Conservation (phyloP, 2,329 filamentous ascomycete genomes). For the Polytolypa hystricis region DNA sequence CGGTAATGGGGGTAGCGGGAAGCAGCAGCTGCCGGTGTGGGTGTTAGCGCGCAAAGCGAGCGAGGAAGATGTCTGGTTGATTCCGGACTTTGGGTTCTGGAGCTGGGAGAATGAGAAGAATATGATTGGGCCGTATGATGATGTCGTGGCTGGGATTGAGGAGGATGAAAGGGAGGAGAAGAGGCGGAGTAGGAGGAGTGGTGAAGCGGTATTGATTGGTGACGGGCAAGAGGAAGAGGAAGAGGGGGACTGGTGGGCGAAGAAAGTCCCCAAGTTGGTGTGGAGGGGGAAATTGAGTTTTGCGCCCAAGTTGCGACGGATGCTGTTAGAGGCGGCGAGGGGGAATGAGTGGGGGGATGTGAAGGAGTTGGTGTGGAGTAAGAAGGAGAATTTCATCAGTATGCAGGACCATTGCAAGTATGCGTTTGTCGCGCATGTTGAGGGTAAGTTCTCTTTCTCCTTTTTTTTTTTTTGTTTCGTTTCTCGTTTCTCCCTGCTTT, state of each 20-base stretch:
- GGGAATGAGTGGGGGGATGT: conserved; percentile 39
- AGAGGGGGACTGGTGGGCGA: conserved; percentile 19
- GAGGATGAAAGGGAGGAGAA: conserved; percentile 3
- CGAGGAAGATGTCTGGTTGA: conserved; percentile 38
- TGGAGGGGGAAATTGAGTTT: conserved; percentile 39
- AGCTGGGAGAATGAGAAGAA: conserved; percentile 33
- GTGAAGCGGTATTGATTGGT: too few species aligned
- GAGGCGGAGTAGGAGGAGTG: too few species aligned
- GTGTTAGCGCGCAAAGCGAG: conserved; percentile 29
- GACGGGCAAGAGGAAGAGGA: too few species aligned
- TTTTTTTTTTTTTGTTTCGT: background rate
- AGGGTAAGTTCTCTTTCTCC: conserved; percentile 29
- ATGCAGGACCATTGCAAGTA: conserved; percentile 45
- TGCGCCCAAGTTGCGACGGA: conserved; percentile 29
- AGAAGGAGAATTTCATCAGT: conserved; percentile 32
- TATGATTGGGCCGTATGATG: conserved; percentile 25
- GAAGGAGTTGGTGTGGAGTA: conserved; percentile 29
- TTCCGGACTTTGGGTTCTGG: conserved; percentile 44
- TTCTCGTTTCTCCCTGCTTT: background rate
- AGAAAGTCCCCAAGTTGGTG: conserved; percentile 34
- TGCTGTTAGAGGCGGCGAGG: conserved; percentile 28
- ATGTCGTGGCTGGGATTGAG: conserved; percentile 25
- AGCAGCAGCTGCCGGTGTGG: conserved; percentile 29
- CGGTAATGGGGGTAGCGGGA: background rate
- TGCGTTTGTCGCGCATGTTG: conserved; percentile 43